phyloP scores from a whole-genome alignment of 1,139 yeast species.

The Hyphopichia pseudoburtonii region DNA sequence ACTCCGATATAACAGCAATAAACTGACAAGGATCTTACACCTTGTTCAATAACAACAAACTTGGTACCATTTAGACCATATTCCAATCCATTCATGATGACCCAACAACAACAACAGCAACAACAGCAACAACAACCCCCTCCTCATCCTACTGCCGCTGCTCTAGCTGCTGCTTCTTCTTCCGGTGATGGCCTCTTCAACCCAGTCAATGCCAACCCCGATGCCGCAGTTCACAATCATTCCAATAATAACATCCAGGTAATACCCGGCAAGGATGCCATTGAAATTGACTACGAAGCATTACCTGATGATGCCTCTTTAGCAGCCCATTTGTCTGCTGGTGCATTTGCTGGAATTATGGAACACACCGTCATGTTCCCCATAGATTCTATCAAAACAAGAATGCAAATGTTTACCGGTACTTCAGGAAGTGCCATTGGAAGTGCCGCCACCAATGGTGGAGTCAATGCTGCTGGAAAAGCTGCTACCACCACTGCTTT shows the following conservation, averaged over 20 bases:
- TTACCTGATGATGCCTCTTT: constrained; percentile 87
- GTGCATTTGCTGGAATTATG: constrained; percentile 98
- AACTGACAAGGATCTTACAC: too few species aligned
- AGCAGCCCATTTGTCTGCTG: constrained; percentile 80
- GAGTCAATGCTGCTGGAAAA: not conserved
- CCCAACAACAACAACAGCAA: constrained; percentile 4
- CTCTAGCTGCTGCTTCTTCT: too few species aligned
- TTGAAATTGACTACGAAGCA: constrained; percentile 83
- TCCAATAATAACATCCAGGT: constrained; percentile 5
- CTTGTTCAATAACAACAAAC: too few species aligned
- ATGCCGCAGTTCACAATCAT: not conserved
- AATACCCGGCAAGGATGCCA: constrained; percentile 27
- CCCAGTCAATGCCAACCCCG: not conserved
- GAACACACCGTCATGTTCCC: constrained; percentile 98
- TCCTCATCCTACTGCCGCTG: too few species aligned
- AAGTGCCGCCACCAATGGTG: not conserved
- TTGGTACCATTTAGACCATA: too few species aligned
- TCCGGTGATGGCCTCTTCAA: too few species aligned
- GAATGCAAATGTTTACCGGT: constrained; percentile 79
- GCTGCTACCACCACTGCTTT: constrained; percentile 13
- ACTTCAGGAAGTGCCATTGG: constrained; percentile 15
- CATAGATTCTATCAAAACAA: constrained; percentile 88
- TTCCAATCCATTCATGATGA: not conserved
- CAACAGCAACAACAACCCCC: constrained; percentile 1
- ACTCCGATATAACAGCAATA: too few species aligned